A percentile compares a stretch with the other conserved stretches of the same genome.
Conservation (phyloP, 768 basidiomycete species). For the Leccinellum luteum region DNA sequence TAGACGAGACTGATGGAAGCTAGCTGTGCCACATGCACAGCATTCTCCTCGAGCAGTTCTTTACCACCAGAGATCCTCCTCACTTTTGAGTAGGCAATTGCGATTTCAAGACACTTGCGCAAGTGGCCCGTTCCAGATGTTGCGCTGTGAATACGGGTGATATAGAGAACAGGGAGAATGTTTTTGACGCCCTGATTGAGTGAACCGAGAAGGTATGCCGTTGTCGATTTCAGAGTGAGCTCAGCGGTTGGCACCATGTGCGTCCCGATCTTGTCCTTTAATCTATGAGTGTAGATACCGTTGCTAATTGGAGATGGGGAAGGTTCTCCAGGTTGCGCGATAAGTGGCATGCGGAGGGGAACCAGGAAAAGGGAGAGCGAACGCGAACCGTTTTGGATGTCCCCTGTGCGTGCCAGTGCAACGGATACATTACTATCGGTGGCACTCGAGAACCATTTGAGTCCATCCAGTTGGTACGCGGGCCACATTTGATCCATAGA, state of each 20-base stretch:
- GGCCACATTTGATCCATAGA: constrained; percentile 42
- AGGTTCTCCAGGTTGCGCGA: constrained; percentile 41
- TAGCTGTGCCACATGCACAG: constrained; percentile 63
- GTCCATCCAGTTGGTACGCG: constrained; percentile 58
- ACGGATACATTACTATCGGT: constrained; percentile 73
- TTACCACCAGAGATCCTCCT: constrained; percentile 53
- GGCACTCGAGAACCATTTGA: constrained; percentile 86
- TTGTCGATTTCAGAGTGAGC: constrained; percentile 55
- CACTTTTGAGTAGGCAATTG: constrained; percentile 60
- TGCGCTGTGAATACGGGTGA: constrained; percentile 71
- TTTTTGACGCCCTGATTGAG: constrained; percentile 60
- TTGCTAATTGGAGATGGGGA: constrained; percentile 52
- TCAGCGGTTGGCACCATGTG: constrained; percentile 74
- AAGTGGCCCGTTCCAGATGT: constrained; percentile 54
- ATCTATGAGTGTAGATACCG: constrained; percentile 64
- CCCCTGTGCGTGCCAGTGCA: constrained; percentile 71
- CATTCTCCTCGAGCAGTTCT: constrained; percentile 49
- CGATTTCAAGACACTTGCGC: constrained; percentile 62
- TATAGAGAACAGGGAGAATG: constrained; percentile 71
- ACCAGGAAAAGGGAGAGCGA: constrained; percentile 74
- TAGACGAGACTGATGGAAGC: constrained; percentile 61
- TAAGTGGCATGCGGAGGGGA: constrained; percentile 54
- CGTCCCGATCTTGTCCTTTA: constrained; percentile 81
- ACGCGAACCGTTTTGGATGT: constrained; percentile 52
- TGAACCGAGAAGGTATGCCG: constrained; percentile 61